These are phyloP conservation scores for Thelonectria discophora DNA, from an alignment of 2,329 filamentous ascomycete genomes.

Conservation along the genomic window DNA sequence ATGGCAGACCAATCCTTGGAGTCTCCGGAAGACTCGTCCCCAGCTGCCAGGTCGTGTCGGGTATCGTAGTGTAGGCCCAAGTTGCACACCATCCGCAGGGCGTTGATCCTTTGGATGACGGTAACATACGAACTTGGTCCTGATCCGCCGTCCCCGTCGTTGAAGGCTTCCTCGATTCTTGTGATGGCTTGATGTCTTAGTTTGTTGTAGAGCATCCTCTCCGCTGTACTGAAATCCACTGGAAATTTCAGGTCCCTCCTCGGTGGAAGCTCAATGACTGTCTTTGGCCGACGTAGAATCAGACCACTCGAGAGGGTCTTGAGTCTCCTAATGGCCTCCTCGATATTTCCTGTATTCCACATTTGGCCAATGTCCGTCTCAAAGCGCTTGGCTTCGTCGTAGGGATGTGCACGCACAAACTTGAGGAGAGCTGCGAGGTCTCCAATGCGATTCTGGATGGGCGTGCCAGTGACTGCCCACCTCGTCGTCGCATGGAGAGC, in stretches of 20 bases:
- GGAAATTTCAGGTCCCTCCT: slow-evolving; percentile 45
- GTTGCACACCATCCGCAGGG: slow-evolving; percentile 56
- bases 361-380: slow-evolving; percentile 34
- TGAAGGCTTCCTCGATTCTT: slow-evolving; percentile 48
- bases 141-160: slow-evolving; percentile 20
- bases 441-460: slow-evolving; percentile 56
- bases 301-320: slow-evolving; percentile 51
- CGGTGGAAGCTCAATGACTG: slow-evolving; percentile 50
- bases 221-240: slow-evolving; percentile 49
- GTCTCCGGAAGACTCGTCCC: slow-evolving; percentile 2
- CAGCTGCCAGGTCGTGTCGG: slow-evolving; percentile 37
- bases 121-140: slow-evolving; percentile 47
- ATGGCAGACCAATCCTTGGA: slow-evolving; percentile 24
- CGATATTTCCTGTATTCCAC: slow-evolving; percentile 50
- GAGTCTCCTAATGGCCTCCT: slow-evolving; percentile 51
- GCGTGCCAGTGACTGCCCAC: slow-evolving; percentile 60
- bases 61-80: slow-evolving; percentile 52
- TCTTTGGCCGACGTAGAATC: slow-evolving; percentile 52
- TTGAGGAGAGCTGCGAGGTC: slow-evolving; percentile 55
- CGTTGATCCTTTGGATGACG: slow-evolving; percentile 56
- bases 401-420: slow-evolving; percentile 55
- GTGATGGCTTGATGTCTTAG: slow-evolving; percentile 41
- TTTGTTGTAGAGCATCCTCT: slow-evolving; percentile 49
- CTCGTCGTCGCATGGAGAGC: slow-evolving; percentile 48
- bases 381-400: slow-evolving; percentile 34